Evolutionary conservation across 2,329 filamentous ascomycete species (phyloP).

Genomic region (Penicillium digitatum): DNA sequence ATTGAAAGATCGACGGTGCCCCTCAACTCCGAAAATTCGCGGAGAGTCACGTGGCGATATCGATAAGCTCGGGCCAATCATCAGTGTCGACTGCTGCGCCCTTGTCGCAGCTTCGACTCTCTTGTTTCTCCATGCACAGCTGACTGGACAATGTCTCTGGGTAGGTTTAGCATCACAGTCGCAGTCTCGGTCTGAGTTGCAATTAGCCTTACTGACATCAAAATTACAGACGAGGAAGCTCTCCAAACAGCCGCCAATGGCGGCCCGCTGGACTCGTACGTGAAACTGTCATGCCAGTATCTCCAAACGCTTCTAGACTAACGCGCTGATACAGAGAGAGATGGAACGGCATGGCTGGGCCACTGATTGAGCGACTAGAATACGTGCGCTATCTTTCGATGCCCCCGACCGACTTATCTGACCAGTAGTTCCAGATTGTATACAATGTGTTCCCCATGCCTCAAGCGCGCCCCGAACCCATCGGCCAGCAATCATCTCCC

Average conservation of each 20-base stretch:
- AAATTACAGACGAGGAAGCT: slow-evolving; percentile 47
- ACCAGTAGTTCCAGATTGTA: slow-evolving; percentile 58
- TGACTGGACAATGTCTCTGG: slow-evolving; percentile 31
- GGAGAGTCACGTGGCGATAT: slow-evolving; percentile 21
- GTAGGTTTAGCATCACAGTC: slow-evolving; percentile 19
- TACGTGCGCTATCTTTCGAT: slow-evolving; percentile 44
- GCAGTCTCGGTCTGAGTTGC: not conserved
- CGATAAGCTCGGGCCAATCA: slow-evolving; percentile 25
- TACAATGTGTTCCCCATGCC: slow-evolving; percentile 72
- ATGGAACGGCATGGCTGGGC: slow-evolving; percentile 65
- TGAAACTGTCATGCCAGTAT: slow-evolving; percentile 2
- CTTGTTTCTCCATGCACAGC: slow-evolving; percentile 14
- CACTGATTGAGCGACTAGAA: slow-evolving; percentile 65
- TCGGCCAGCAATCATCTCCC: slow-evolving; percentile 22
- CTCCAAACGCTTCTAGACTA: slow-evolving; percentile 25
- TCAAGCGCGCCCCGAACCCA: slow-evolving; percentile 43
- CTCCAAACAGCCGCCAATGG: slow-evolving; percentile 56
- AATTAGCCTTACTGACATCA: slow-evolving; percentile 5
- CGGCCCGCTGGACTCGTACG: slow-evolving; percentile 58
- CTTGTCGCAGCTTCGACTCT: slow-evolving; percentile 15
- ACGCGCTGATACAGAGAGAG: slow-evolving; percentile 52
- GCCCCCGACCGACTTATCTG: not conserved
- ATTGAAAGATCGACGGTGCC: slow-evolving; percentile 18
- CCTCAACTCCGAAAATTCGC: slow-evolving; percentile 25
- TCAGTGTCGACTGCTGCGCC: slow-evolving; percentile 5